Conservation (phyloP, 805 yeast genomes). For the Blastobotrys americana region DNA sequence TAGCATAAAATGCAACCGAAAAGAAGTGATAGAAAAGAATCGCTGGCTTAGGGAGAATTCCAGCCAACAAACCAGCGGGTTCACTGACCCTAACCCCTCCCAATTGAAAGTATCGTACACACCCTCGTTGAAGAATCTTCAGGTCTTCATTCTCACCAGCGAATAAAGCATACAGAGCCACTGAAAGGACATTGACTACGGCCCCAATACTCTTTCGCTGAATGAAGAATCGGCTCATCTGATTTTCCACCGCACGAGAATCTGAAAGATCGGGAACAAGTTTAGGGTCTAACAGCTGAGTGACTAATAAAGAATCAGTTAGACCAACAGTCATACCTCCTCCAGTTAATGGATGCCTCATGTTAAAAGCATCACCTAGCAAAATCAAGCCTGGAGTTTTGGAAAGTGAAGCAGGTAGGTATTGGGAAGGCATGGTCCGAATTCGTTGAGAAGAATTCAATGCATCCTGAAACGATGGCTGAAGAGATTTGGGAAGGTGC, state of each 20-base stretch:
- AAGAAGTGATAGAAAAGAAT: constrained; percentile 78
- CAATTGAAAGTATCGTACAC: constrained; percentile 73
- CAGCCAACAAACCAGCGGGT: constrained; percentile 80
- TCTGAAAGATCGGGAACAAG: constrained; percentile 50
- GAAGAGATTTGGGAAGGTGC: constrained; percentile 53
- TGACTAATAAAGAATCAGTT: constrained; percentile 69
- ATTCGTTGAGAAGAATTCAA: constrained; percentile 48
- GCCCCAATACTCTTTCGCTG: constrained; percentile 73
- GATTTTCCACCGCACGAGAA: constrained; percentile 47
- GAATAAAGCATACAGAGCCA: constrained; percentile 82
- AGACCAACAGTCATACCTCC: constrained; percentile 99
- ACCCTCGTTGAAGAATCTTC: constrained; percentile 71
- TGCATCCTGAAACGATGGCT: constrained; percentile 65
- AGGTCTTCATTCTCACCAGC: constrained; percentile 70
- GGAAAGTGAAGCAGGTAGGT: constrained; percentile 66
- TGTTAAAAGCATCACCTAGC: constrained; percentile 89
- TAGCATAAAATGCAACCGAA: constrained; percentile 80
- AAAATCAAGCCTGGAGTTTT: constrained; percentile 67
- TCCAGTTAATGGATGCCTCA: constrained; percentile 98
- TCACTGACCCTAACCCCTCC: constrained; percentile 77
- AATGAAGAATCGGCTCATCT: constrained; percentile 60
- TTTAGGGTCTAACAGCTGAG: constrained; percentile 52
- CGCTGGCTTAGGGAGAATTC: constrained; percentile 69
- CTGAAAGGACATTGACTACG: constrained; percentile 82
- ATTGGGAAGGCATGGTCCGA: constrained; percentile 91